phyloP scores from a whole-genome alignment of 2,329 filamentous ascomycete species.

The Camillea tinctor region DNA sequence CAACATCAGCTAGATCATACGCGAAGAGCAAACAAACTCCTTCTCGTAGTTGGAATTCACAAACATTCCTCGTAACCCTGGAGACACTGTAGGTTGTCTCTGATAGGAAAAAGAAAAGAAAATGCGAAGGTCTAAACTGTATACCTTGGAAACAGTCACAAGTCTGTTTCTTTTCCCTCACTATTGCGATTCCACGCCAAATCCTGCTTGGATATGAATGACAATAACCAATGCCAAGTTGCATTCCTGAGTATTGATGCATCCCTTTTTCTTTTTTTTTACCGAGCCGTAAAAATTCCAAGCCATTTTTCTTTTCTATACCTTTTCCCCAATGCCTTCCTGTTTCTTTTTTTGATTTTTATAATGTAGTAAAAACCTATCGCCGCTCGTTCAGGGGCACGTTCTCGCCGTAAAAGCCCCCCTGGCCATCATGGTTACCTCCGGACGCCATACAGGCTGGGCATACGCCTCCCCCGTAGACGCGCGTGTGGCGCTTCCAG shows the following conservation, averaged over 20 bases:
- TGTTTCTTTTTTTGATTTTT: background rate
- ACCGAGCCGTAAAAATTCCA: background rate
- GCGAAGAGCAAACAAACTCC: background rate
- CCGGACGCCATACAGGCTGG: slow-evolving; percentile 53
- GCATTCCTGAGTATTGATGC: background rate
- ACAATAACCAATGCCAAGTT: background rate
- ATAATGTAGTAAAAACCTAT: slow-evolving; percentile 20
- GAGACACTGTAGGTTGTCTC: background rate
- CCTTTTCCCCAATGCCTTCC: background rate
- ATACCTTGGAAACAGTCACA: background rate
- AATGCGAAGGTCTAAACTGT: background rate
- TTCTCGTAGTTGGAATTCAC: background rate
- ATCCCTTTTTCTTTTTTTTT: background rate
- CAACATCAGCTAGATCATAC: background rate
- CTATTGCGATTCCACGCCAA: background rate
- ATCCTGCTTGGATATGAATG: background rate
- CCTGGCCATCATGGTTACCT: slow-evolving; percentile 35
- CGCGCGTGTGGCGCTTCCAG: slow-evolving; percentile 58
- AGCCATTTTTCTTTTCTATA: background rate
- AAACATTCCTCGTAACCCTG: background rate
- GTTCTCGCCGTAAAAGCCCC: slow-evolving; percentile 54
- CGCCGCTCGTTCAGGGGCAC: slow-evolving; percentile 53
- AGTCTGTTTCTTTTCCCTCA: background rate
- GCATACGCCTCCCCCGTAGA: slow-evolving; percentile 58
- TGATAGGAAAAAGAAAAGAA: background rate